phyloP scores from a whole-genome alignment of 805 yeast species.

The Dipodascus geniculatus region DNA sequence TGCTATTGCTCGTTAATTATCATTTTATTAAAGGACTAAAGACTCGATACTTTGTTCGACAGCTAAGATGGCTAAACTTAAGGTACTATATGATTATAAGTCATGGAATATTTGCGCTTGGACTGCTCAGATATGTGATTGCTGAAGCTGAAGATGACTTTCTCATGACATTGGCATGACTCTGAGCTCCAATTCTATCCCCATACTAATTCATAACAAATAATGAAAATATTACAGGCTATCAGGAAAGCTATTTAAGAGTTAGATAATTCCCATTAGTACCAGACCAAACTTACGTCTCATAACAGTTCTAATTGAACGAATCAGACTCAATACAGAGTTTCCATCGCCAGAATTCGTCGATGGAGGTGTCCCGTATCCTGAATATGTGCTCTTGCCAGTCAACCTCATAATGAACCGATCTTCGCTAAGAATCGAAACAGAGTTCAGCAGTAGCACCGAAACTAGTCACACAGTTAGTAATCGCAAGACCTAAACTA shows the following conservation, averaged over 20 bases:
- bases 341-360: background rate
- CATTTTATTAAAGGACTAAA: background rate
- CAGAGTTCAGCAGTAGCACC: background rate
- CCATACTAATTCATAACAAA: background rate
- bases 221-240: background rate
- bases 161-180: background rate
- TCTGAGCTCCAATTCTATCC: background rate
- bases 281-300: no score
- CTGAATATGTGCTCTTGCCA: background rate
- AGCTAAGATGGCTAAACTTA: background rate
- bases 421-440: background rate
- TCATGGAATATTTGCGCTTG: background rate
- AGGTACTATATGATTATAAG: background rate
- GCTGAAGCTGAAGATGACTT: background rate
- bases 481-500: background rate
- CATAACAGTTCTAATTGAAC: background rate
- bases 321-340: background rate
- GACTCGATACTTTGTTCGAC: background rate
- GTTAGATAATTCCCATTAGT: no score
- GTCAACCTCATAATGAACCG: background rate
- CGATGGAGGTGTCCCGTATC: background rate
- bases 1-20: background rate
- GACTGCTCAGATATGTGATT: background rate
- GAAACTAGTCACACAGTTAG: background rate
- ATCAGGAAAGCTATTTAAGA: background rate